Evolutionary conservation across 495 filamentous ascomycete species (phyloP), one percentile per base, ranked within the genome.

Genomic region (Podospora didyma): DNA sequence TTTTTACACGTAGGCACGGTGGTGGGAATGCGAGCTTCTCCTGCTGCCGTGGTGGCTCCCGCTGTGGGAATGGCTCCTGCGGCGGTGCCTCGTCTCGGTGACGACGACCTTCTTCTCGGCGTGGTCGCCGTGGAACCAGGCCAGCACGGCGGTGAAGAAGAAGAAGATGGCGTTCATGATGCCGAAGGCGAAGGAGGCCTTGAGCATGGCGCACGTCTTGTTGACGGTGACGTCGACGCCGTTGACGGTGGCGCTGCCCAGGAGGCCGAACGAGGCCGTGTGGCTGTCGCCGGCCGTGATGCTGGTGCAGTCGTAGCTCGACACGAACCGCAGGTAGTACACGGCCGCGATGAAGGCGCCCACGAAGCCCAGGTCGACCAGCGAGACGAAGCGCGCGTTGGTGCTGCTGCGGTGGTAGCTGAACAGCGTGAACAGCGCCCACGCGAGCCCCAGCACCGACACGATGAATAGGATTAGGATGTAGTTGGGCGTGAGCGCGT

Each of bases 401-500:
- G 82, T 74, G 26, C 79, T 77, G 41, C 87, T 85, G 31, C 88
- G 86, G 63, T 86, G 81, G 75, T 91, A 90, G 58, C 81, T 80
- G 79, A 96, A 86, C 12, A 96, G 73, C 4, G 92, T 96, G 69
- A 82, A 85, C 69, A 95, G 62, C 41, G 82, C 79, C 91, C 91
- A 96, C 65, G 85, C 89, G 28, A 82, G 76, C 14, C 81, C 92
- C 46, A 96, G 81, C 2, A 89, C 86, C 41, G 86, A 87, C 67
- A 89, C 85, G 73, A 96, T 96, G 84, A 96, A 96, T 60, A 96
- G 85, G 57, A 95, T 79, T 21, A 96, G 85, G 73, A 95, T 86
- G 75, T 85, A 89, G 60, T 76, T 69, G 1, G 92, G 92, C 11
- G 89, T 93, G 51, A 96, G 81, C 57, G 73, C 62, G 76, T 94